These are phyloP conservation scores for Talaromyces verruculosus DNA, from an alignment of 2,329 filamentous ascomycete genomes.

Conservation along the genomic window DNA sequence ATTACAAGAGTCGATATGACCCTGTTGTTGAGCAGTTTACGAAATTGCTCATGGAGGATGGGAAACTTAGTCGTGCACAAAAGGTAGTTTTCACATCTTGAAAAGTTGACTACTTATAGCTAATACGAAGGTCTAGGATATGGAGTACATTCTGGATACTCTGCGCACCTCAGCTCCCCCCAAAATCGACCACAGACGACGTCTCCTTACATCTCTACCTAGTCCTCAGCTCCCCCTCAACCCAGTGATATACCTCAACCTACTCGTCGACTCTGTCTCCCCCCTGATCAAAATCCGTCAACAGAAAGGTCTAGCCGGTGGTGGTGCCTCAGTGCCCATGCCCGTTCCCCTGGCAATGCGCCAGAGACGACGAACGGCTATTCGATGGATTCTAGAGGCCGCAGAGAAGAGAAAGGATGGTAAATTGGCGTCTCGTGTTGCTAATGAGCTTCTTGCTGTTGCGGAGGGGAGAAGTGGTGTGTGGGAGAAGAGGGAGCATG, in stretches of 20 bases:
- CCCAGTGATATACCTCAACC: conserved; percentile 82
- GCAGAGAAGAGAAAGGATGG: conserved; percentile 74
- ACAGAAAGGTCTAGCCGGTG: conserved; percentile 76
- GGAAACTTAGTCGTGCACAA: conserved; percentile 87
- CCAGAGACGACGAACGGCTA: conserved; percentile 74
- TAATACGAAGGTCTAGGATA: conserved; percentile 60
- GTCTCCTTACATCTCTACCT: conserved; percentile 67
- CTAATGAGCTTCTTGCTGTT: conserved; percentile 81
- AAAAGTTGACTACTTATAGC: too few species aligned
- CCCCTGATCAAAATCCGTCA: conserved; percentile 79
- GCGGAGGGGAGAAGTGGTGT: conserved; percentile 79
- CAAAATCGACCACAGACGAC: conserved; percentile 65
- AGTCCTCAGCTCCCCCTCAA: conserved; percentile 79
- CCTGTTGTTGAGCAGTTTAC: conserved; percentile 83
- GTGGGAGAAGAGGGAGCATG: conserved; percentile 75
- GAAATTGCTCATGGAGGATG: conserved; percentile 85
- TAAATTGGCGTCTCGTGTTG: conserved; percentile 74
- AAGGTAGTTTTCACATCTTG: conserved; percentile 55
- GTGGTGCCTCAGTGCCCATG: conserved; percentile 79
- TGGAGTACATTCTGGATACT: conserved; percentile 75
- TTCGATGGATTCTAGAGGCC: conserved; percentile 86
- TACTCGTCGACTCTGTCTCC: conserved; percentile 89
- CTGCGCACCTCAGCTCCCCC: conserved; percentile 84
- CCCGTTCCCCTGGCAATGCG: conserved; percentile 73
- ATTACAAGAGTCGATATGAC: conserved; percentile 81